Percentiles rank a stretch among this genome's conserved stretches.
These are phyloP conservation scores for Leccinum incarnatum DNA, from an alignment of 768 basidiomycete species.

Conservation along the genomic window DNA sequence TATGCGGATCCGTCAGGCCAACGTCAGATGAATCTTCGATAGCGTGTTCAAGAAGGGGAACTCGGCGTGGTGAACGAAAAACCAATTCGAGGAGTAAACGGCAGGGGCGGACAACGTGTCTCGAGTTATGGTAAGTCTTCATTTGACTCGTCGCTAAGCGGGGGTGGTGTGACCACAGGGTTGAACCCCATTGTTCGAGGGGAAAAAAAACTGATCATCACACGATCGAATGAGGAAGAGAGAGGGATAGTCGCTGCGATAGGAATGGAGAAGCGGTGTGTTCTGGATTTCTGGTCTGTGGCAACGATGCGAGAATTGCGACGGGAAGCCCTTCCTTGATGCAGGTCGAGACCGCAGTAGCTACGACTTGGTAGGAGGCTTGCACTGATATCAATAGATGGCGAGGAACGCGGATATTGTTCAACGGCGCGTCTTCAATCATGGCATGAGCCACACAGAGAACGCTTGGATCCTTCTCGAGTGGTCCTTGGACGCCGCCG, in stretches of 20 bases:
- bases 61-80: neutral
- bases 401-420: conserved; percentile 19
- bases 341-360: neutral
- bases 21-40: neutral
- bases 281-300: neutral
- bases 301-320: neutral
- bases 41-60: neutral
- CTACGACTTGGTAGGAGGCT: neutral
- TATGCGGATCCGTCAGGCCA: neutral
- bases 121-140: conserved; percentile 1
- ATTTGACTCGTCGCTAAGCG: conserved; percentile 9
- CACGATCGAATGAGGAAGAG: neutral
- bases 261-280: neutral
- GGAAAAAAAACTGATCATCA: conserved; percentile 8
- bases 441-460: neutral
- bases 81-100: neutral
- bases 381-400: neutral
- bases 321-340: neutral
- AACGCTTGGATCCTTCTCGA: conserved; percentile 1
- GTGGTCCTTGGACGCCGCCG: conserved; percentile 8
- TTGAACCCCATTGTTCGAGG: neutral
- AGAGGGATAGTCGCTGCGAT: neutral
- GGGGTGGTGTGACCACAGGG: neutral
- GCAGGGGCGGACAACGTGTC: conserved; percentile 14
- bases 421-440: neutral